A percentile compares a stretch with the other conserved stretches of the same genome.
phyloP scores from a whole-genome alignment of 768 basidiomycete species.

The Zangia roseola region DNA sequence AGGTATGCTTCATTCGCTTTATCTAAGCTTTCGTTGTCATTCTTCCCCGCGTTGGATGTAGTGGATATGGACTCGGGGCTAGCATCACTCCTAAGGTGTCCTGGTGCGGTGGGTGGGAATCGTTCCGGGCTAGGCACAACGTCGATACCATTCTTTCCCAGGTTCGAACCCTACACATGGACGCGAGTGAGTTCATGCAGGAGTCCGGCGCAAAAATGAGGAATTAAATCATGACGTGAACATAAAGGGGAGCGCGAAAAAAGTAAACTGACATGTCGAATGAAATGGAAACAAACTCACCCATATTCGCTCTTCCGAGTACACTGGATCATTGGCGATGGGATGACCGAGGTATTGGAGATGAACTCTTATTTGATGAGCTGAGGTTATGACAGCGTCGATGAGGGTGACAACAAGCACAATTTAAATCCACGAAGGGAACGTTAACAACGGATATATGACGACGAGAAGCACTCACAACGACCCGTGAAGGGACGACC shows the following conservation, averaged over 20 bases:
- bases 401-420: background rate
- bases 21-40: background rate
- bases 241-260: background rate
- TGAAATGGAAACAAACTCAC: slow-evolving; percentile 35
- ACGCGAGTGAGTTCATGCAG: slow-evolving; percentile 1
- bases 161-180: slow-evolving; percentile 53
- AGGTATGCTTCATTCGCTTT: background rate
- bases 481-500: slow-evolving; percentile 89
- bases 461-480: slow-evolving; percentile 52
- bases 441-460: background rate
- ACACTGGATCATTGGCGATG: slow-evolving; percentile 94
- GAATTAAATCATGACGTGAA: background rate
- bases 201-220: background rate
- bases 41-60: background rate
- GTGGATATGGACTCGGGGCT: slow-evolving; percentile 47
- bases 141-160: slow-evolving; percentile 83
- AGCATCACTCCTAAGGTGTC: slow-evolving; percentile 33
- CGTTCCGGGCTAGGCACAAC: slow-evolving; percentile 66
- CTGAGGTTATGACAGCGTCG: slow-evolving; percentile 38
- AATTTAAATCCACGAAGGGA: background rate
- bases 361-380: slow-evolving; percentile 97
- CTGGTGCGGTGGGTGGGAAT: slow-evolving; percentile 55
- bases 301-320: slow-evolving; percentile 80
- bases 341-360: slow-evolving; percentile 92
- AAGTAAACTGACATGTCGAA: background rate